These are phyloP conservation scores for Talaromyces ruber DNA, from an alignment of 495 filamentous ascomycete genomes.

Conservation along the genomic window DNA sequence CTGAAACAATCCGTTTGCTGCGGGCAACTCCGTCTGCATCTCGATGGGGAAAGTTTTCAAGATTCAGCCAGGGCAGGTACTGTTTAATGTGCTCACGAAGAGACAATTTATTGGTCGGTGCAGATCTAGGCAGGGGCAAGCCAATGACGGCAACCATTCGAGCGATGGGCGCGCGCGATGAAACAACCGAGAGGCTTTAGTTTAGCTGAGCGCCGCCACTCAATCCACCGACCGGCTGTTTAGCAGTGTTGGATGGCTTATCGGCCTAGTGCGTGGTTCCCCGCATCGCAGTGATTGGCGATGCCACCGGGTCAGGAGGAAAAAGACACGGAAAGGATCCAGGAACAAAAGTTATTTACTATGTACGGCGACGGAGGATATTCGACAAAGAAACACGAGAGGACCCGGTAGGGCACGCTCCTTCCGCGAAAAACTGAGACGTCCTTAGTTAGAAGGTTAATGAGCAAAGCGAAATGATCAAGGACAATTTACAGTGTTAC, in stretches of 20 bases:
- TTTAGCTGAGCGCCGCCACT: not conserved
- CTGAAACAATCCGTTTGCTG: not conserved
- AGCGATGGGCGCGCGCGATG: not conserved
- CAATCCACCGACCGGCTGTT: not conserved
- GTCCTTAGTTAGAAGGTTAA: not conserved
- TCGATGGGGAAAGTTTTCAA: not conserved
- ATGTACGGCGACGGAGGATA: not conserved
- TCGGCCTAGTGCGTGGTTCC: not conserved
- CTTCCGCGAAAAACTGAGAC: not conserved
- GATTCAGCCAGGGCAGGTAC: not conserved
- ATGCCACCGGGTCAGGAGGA: not conserved
- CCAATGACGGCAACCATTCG: not conserved
- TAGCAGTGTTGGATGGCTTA: not conserved
- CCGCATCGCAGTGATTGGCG: not conserved
- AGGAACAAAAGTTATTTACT: not conserved
- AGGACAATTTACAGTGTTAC: too few species aligned
- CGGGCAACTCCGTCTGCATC: not conserved
- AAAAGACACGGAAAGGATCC: not conserved
- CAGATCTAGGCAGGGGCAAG: constrained; percentile 1
- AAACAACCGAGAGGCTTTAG: not conserved
- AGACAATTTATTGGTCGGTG: not conserved
- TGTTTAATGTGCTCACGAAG: not conserved
- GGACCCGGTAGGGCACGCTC: not conserved
- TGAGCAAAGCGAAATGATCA: not conserved
- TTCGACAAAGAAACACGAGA: not conserved